Conservation (phyloP, 2,329 filamentous ascomycete species). For the Aspergillus eucalypticola region DNA sequence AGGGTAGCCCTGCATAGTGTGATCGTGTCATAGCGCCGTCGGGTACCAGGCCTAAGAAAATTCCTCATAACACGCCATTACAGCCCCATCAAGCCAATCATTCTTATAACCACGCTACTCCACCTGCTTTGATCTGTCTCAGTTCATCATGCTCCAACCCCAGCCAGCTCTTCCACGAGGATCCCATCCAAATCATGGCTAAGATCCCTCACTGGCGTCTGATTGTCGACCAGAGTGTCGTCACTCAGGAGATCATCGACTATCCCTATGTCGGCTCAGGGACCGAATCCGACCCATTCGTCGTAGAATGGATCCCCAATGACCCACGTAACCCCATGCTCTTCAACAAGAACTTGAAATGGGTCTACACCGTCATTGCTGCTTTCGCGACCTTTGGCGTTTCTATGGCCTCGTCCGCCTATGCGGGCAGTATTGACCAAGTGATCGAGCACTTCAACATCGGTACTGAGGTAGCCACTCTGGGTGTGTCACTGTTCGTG, state of each 20-base stretch:
- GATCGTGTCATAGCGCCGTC: background rate
- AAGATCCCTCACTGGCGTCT: slow-evolving; percentile 40
- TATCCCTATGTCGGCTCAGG: slow-evolving; percentile 40
- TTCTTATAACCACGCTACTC: background rate
- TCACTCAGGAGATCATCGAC: slow-evolving; percentile 39
- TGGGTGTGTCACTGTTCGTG: slow-evolving; percentile 66
- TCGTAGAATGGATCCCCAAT: slow-evolving; percentile 45
- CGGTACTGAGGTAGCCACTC: slow-evolving; percentile 55
- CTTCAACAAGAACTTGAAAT: slow-evolving; percentile 38
- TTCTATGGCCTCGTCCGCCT: slow-evolving; percentile 46
- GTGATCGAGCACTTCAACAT: slow-evolving; percentile 59
- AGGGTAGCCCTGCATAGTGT: background rate
- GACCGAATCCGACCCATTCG: slow-evolving; percentile 44
- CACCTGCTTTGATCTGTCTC: background rate
- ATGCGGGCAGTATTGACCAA: slow-evolving; percentile 33
- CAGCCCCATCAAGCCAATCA: background rate
- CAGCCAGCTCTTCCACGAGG: background rate
- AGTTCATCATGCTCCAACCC: background rate
- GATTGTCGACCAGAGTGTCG: slow-evolving; percentile 33
- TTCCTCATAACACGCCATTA: background rate
- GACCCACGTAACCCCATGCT: slow-evolving; percentile 47
- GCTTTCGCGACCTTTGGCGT: slow-evolving; percentile 46
- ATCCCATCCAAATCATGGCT: background rate
- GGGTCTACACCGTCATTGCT: slow-evolving; percentile 41
- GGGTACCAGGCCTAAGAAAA: background rate